phyloP scores from a whole-genome alignment of 2,329 filamentous ascomycete genomes.

The Sporothrix protearum region DNA sequence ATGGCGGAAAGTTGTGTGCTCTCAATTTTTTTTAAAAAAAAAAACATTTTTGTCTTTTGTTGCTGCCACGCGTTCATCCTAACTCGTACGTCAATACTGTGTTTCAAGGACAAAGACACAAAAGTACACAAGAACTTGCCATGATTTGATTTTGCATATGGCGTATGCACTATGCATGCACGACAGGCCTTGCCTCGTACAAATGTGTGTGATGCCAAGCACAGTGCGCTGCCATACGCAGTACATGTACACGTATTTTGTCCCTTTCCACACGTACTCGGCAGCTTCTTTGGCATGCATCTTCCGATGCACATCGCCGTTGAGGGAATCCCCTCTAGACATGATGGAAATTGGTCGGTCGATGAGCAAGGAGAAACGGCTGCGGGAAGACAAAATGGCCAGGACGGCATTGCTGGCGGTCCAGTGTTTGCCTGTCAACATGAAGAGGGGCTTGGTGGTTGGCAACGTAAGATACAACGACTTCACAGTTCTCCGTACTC shows the following conservation, averaged over 20 bases:
- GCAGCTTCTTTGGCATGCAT: neutral
- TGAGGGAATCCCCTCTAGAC: neutral
- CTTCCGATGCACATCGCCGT: neutral
- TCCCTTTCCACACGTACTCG: neutral
- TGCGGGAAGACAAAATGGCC: slow-evolving; percentile 1
- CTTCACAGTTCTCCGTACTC: no score
- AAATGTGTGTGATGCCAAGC: neutral
- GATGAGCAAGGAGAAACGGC: neutral
- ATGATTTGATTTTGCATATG: slow-evolving; percentile 1
- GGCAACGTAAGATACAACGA: neutral
- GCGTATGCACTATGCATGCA: neutral
- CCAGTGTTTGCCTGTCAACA: neutral
- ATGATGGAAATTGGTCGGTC: neutral
- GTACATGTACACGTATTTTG: neutral
- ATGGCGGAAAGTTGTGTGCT: neutral
- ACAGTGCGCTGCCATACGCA: neutral
- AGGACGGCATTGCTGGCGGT: neutral
- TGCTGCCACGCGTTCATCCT: neutral
- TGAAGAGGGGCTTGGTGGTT: neutral
- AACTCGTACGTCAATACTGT: neutral
- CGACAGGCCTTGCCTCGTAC: neutral
- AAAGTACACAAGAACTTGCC: neutral
- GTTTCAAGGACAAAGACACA: neutral
- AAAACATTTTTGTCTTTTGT: no score
- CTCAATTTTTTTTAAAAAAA: neutral